Base-by-base conservation (phyloP, 2,329 filamentous ascomycete species). In the Podosphaera xanthii region DNA sequence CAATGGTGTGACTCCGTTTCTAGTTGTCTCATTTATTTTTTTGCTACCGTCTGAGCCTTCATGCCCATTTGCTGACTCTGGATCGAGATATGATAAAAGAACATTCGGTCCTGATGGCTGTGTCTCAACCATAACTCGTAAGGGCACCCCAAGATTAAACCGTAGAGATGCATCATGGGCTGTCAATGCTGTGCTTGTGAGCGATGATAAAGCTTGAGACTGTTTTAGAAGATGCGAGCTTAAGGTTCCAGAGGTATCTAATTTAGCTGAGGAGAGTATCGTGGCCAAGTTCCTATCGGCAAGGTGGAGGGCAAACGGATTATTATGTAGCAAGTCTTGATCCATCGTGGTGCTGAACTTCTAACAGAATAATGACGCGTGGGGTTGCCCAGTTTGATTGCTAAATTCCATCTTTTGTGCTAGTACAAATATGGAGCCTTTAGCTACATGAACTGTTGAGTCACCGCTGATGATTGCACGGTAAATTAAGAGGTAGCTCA, bases 71-170 rank as follows among this genome's bases (percentile, higher is more conserved):
- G 56, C 50, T 34, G 61, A 56, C 49, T 60, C 60, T 30, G 65
- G 71, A 60, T 74, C 72, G 61, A 78, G 67, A 65, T 74, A 78
- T 33, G 74, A 75, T 62, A 76, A 69, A 2, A 72, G 62, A 4
- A 72, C 58, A 3, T 72, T 59, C 5, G 72, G 69, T 0, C 72
- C 72, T 3, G 64, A 61, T 55, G 63, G 65, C 0, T 70, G 71
- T 66, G 78, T 77, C 66, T 82, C 79, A 66, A 82, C 74, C 68
- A 82, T 76, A 62, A 82, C 73, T 67, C 79, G 76, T 65, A 77
- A 72, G 2, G 78, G 76, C 5, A 67, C 65, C 63, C 79, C 79
- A 50, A 80, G 72, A 54, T 73, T 74, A 5, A 81, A 72, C 57
- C 78, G 75, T 40, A 71, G 70, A 4, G 77, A 75, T 56, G 77